Evolutionary conservation across 345 rosid species (phyloP).

Genomic region (Odontarrhena argentea): DNA sequence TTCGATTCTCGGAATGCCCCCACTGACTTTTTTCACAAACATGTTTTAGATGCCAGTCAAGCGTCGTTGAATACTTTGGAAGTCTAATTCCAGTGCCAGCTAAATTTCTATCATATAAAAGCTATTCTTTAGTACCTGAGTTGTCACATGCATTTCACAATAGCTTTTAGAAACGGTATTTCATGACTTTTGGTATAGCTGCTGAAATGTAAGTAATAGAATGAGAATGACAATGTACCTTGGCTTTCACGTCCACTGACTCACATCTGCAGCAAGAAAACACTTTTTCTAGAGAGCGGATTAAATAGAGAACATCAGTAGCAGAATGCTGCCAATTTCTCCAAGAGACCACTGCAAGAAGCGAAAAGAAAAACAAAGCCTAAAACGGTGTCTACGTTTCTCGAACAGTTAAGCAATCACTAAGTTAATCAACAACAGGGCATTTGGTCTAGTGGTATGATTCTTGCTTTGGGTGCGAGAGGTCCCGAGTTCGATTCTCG

Average conservation of each 20-base stretch:
- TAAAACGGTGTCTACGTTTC: no score
- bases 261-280: slow-evolving; percentile 10
- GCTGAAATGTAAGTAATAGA: neutral
- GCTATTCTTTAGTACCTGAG: no score
- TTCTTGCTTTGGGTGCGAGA: slow-evolving; percentile 93
- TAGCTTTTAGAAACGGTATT: no score
- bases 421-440: no score
- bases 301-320: neutral
- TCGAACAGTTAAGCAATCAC: no score
- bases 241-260: slow-evolving; percentile 4
- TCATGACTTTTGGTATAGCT: neutral
- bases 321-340: neutral
- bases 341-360: slow-evolving; percentile 6
- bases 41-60: no score
- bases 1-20: slow-evolving; percentile 40
- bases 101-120: no score
- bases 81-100: no score
- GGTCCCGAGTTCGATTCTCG: slow-evolving; percentile 76
- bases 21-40: neutral
- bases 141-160: no score
- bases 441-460: slow-evolving; percentile 82
- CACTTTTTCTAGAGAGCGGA: neutral
- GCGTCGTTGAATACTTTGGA: no score
- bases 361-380: neutral
- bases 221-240: slow-evolving; percentile 17